A percentile compares a stretch with the other conserved stretches of the same genome.
Evolutionary conservation across 176 grass and related monocot genomes (phyloP).

Genomic region (Rhynchospora pubera): DNA sequence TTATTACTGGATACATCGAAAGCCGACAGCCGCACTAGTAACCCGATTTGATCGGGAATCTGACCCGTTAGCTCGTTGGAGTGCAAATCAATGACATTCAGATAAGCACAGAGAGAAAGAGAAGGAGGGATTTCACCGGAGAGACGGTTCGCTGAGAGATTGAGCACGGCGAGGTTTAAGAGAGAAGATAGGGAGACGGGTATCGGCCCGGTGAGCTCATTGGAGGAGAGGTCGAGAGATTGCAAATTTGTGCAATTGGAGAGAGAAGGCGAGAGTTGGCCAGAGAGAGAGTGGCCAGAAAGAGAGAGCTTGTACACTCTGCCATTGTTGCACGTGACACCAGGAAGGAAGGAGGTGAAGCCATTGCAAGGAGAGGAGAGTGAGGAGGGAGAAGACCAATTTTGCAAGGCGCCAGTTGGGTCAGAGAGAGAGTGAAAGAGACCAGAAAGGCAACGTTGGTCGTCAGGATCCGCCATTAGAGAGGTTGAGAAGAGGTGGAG

Average conservation of each 20-base stretch:
- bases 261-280: constrained; percentile 41
- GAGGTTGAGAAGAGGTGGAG: not conserved
- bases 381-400: constrained; percentile 40
- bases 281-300: constrained; percentile 29
- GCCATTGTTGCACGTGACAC: constrained; percentile 78
- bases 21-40: constrained; percentile 52
- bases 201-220: constrained; percentile 41
- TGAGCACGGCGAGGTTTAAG: constrained; percentile 68
- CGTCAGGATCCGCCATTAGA: constrained; percentile 35
- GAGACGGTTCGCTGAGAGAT: constrained; percentile 60
- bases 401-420: constrained; percentile 22
- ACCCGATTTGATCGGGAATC: constrained; percentile 62
- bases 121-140: constrained; percentile 47
- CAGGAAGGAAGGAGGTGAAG: constrained; percentile 45
- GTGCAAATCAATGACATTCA: constrained; percentile 85
- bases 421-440: constrained; percentile 38
- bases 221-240: constrained; percentile 69
- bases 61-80: constrained; percentile 44
- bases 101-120: constrained; percentile 59
- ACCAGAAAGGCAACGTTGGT: constrained; percentile 50
- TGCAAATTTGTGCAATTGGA: constrained; percentile 84
- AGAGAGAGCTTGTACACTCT: constrained; percentile 78
- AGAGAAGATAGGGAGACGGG: constrained; percentile 44
- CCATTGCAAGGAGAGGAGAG: constrained; percentile 57
- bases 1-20: constrained; percentile 71